Base-by-base conservation (phyloP, 257 asterid species). In the Linderniella brevidens region DNA sequence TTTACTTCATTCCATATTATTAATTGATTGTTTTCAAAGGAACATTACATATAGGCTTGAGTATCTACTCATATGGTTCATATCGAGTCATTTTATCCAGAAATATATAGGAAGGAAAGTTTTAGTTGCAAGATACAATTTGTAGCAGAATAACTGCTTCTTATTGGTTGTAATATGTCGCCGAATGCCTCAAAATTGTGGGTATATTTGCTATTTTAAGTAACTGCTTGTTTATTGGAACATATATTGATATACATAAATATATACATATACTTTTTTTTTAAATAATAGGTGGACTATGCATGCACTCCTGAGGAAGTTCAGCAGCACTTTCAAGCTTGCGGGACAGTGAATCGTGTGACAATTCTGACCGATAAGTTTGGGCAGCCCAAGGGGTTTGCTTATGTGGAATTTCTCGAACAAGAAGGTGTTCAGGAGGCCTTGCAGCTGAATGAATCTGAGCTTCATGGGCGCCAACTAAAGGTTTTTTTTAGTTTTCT, bases 261-360 rank as follows among this genome's bases (percentile, higher is more conserved):
- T n/a, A n/a, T n/a, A n/a, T n/a, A n/a, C n/a, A n/a, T n/a, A n/a
- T n/a, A n/a, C n/a, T n/a, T n/a, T n/a, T n/a, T n/a, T n/a, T n/a
- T n/a, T n/a, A n/a, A 17, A 35, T 8, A 1, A 37, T 55, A 79
- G 84, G 86, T 70, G 64, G 92, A 79, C 57, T 79, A 79, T 57
- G 49, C 79, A 46, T 79, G 92, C 58, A 79, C 82, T 7, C 86
- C 86, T 4, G 80, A 79, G 64, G 92, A 79, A 61, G 85, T 75
- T 35, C 79, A 75, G 44, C 85, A 62, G 73, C 92, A 75, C 65
- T 78, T 75, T 57, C 76, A 72, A 58, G 52, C 82, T 36, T 79
- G 92, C 65, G 92, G 92, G 14, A 76, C 78, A 0, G 86, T 79
- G 58, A 79, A 73, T 48, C 66, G 92, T 49, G 86, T 76, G 17